Base-by-base conservation (phyloP, 2,329 filamentous ascomycete genomes). In the Cordyceps fumosorosea region DNA sequence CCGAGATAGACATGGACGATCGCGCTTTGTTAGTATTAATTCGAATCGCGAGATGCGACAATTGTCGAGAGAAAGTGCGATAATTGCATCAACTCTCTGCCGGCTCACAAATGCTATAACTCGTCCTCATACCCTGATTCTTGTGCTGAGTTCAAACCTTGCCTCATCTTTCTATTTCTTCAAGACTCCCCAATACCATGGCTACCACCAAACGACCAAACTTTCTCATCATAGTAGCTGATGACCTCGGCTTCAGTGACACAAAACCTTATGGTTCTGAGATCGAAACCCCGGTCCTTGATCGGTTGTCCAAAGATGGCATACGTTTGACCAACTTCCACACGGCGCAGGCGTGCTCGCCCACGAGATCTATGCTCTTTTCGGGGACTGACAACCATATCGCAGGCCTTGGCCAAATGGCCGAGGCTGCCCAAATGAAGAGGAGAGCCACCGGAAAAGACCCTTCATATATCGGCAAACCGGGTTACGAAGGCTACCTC, bases 401-500 rank as follows among this genome's bases (percentile, higher is more conserved):
- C 57, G 80, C 80, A 11, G 81, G 85, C 1, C 75, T 87, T 2
- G 84, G 84, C 2, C 65, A 82, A 59, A 48, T 58, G 60, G 44
- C 44, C 3, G 47, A 62, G 50, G 10, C 58, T 50, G 26, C 22
- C 24, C 12, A 54, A 12, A 37, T 45, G 47, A 40, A 42, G 51
- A 57, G 56, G 29, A 54, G 61, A 1, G 56, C 54, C 42, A 64
- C 61, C 29, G 62, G 62, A 51, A 62, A 62, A 67, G 16, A 56
- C 69, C 29, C 29, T 24, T 70, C 80, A 0, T 82, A 85, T 67
- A 76, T 82, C 42, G 84, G 80, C 12, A 79, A 80, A 73, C 84
- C 84, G 0, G 84, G 84, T 0, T 85, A 88, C 63, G 84, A 88
- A 69, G 84, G 85, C 0, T 87, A 87, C 66, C 74, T 88, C 40